Evolutionary conservation across 495 filamentous ascomycete species (phyloP).

Genomic region (Tuber aestivum): DNA sequence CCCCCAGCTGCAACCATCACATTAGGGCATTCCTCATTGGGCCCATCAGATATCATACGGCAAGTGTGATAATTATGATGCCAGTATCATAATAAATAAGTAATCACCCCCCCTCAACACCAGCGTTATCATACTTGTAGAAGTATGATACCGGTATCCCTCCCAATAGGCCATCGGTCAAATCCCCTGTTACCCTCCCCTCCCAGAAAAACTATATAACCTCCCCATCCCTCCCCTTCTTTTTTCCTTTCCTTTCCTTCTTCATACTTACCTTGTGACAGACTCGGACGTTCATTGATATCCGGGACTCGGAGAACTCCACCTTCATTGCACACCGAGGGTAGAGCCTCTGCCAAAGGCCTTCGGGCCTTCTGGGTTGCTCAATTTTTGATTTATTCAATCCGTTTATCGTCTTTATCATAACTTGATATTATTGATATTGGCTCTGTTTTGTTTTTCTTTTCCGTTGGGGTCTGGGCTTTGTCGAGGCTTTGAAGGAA

Average conservation of each 20-base stretch:
- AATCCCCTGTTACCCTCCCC: not conserved
- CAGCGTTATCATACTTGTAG: not conserved
- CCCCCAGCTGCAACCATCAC: not conserved
- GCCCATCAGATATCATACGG: too few relatives aligned
- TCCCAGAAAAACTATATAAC: not conserved
- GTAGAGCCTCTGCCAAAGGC: slow-evolving; percentile 35
- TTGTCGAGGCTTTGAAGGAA: not conserved
- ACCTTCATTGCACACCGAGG: slow-evolving; percentile 39
- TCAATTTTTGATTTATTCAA: slow-evolving; percentile 38
- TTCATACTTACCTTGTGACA: slow-evolving; percentile 41
- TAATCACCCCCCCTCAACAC: not conserved
- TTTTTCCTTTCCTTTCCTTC: not conserved
- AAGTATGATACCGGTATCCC: not conserved
- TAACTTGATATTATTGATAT: not conserved
- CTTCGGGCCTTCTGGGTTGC: slow-evolving; percentile 40
- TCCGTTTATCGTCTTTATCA: slow-evolving; percentile 5
- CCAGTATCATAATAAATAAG: not conserved
- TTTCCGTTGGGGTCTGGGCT: slow-evolving; percentile 1
- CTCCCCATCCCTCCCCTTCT: not conserved
- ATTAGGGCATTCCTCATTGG: not conserved
- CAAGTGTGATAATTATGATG: too few relatives aligned
- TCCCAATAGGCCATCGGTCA: not conserved
- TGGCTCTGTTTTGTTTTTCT: not conserved
- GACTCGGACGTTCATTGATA: slow-evolving; percentile 38
- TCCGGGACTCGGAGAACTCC: slow-evolving; percentile 33